Evolutionary conservation across 176 grass and related monocot genomes (phyloP), one percentile per base, ranked within the genome.

Genomic region (Oryza meyeriana): DNA sequence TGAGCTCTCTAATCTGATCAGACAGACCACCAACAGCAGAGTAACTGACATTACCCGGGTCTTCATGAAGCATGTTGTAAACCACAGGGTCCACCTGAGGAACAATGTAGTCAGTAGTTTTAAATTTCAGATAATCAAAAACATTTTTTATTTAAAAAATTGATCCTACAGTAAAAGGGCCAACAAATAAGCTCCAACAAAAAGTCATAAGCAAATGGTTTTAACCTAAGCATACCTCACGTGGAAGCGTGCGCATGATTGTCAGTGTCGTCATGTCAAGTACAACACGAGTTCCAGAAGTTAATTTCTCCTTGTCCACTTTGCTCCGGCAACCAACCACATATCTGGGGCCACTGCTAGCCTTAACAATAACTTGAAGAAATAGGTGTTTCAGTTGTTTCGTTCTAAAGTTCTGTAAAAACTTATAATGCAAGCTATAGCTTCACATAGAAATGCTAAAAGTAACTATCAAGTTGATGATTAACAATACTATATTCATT

Each of bases 261-360:
- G 96, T 99, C 80, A 99, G 90, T 13, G 96, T 99, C n/a, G 96
- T 99, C 96, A 99, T 99, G 76, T 99, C 96, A 66, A 99, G 91
- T 66, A 99, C 96, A 16, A 99, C 96, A 88, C 96, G 91, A 41
- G 93, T 99, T 69, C 96, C 96, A 87, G 93, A 92, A 28, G 91
- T 99, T 63, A 99, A 92, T 73, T 99, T 99, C 67, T 99, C 96
- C 82, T 94, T 95, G 48, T 99, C 96, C 65, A 99, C 96, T 90
- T 99, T 99, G 75, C 91, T 99, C 73, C 96, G 91, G 87, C 96
- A 99, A 86, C 96, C 96, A 40, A 99, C 96, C 11, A 99, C 96
- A 7, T 99, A 99, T 72, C 96, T 91, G 6, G 96, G 96, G 47
- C 96, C 96, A 84, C 96, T 99, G 86, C 96, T 99, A 65, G 96